Evolutionary conservation across 257 asterid species (phyloP), one percentile per base, ranked within the genome.

Genomic region (Plantago major): DNA sequence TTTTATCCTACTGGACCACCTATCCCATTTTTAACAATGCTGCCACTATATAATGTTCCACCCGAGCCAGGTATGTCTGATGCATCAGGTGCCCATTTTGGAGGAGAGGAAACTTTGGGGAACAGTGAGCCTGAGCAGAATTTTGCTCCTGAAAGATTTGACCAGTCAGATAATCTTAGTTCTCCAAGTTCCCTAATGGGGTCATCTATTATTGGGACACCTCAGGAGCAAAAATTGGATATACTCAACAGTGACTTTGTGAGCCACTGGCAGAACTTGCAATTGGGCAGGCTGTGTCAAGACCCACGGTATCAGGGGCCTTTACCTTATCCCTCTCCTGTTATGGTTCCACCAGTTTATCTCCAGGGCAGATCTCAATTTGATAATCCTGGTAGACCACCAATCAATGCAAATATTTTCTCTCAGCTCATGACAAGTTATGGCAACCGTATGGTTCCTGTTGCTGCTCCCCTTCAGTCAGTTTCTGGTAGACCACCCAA

Each of bases 1-100:
- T 93, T 93, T 73, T 89, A 85, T 64, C 97, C 95, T 40, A 84
- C 99, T 22, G 99, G 99, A 7, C 99, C 99, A 45, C 97, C 99
- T 16, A 83, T 93, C 71, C 99, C 97, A 6, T 93, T 89, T 67
- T 60, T 89, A 52, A 89, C 97, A 13, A 89, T 93, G 99, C 95
- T 93, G 61, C 97, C 97, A 33, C 57, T 87, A 14, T 87, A 84
- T 66, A 82, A 87, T 74, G 60, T 74, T 48, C 81, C 95, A 57
- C 85, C 86, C 5, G 94, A 84, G 65, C 53, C 81, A 4, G 83
- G 84, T 64, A 22, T 1, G 26, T 75, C 93, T 60, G 95, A 81
- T 73, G 63, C 81, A 73, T 79, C 88, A 16, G 62, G 74, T 53
- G 69, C 78, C 60, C 93, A 68, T 75, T 66, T 77, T 71, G 83